phyloP scores from a whole-genome alignment of 2,329 filamentous ascomycete species.

The Neonectria magnoliae region DNA sequence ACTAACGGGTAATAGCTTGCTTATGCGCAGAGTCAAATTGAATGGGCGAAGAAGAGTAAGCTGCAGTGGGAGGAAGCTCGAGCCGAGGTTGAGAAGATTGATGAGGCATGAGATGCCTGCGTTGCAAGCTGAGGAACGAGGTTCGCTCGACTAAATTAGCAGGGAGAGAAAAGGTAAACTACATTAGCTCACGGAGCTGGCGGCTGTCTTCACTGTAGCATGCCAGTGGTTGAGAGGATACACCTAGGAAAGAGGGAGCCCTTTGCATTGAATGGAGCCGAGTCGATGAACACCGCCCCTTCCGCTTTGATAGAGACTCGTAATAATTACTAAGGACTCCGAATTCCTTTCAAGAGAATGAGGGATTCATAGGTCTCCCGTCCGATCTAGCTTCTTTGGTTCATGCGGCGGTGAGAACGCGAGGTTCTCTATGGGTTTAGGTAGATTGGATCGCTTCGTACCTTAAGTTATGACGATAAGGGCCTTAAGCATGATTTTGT shows the following conservation, averaged over 20 bases:
- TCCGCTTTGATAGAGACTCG: background rate
- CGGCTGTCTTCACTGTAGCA: conserved; percentile 17
- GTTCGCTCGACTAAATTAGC: conserved; percentile 19
- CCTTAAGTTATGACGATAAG: background rate
- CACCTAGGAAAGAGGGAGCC: conserved; percentile 12
- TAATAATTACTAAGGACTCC: background rate
- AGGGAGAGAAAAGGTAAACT: conserved; percentile 23
- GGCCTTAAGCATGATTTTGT: background rate
- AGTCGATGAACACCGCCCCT: background rate
- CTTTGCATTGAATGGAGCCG: conserved; percentile 9
- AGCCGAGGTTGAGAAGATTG: conserved; percentile 88
- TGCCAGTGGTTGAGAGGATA: conserved; percentile 9
- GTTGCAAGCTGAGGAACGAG: conserved; percentile 8
- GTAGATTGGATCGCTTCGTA: background rate
- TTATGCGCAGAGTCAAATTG: conserved; percentile 91
- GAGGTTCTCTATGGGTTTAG: background rate
- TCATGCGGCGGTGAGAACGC: background rate
- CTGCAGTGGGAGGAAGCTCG: conserved; percentile 94
- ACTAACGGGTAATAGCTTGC: conserved; percentile 70
- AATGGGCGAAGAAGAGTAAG: conserved; percentile 91
- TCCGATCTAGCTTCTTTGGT: background rate
- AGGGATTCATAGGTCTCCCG: background rate
- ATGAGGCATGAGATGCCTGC: conserved; percentile 58
- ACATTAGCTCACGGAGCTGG: conserved; percentile 31
- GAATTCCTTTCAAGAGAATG: background rate